Base-by-base conservation (phyloP, 23 red algal genomes). In the Gracilaria caudata region DNA sequence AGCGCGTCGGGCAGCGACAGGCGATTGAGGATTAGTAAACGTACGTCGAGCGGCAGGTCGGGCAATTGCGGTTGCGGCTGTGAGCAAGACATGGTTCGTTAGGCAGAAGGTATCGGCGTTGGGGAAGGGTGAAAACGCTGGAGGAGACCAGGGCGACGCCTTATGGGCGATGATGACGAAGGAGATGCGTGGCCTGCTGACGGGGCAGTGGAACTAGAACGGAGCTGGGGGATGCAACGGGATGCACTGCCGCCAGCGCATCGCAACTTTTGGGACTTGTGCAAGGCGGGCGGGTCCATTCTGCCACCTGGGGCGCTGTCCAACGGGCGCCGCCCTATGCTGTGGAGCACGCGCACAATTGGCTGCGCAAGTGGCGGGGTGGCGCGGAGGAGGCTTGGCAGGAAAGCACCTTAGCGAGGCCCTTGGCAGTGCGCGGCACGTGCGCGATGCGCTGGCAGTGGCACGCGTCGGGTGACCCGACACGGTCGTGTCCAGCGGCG, bases 11-110 rank as follows among this genome's bases (percentile, higher is more conserved):
- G 32, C 39, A 85, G 65, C 1, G 81, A 45, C n/a, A 85, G 81
- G 35, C 33, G 59, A 3, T 34, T 9, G 23, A 85, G 65, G 36
- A 85, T 85, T 10, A 47, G 30, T 12, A 38, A 11, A 29, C 81
- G 81, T 1, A 85, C 59, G 81, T 85, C 81, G 65, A 63, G 63
- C 23, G 81, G 81, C 37, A 85, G 81, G 78, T 81, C 30, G 28
- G 35, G 19, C 78, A 57, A 33, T 46, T 38, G 20, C 45, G 38
- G 0, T 24, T 17, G 45, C 33, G 76, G 73, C 2, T 16, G 21
- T 2, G 73, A 54, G 43, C 36, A 5, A 47, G 43, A 12, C 49
- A 59, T 53, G 78, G 28, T 37, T 64, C 4, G 78, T 13, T 36
- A 13, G 36, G 53, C n/a, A 23, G 58, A 8, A 5, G 74, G 10